These are phyloP conservation scores for Artemisia annua DNA, from an alignment of 129 eudicot genomes.

Conservation along the genomic window DNA sequence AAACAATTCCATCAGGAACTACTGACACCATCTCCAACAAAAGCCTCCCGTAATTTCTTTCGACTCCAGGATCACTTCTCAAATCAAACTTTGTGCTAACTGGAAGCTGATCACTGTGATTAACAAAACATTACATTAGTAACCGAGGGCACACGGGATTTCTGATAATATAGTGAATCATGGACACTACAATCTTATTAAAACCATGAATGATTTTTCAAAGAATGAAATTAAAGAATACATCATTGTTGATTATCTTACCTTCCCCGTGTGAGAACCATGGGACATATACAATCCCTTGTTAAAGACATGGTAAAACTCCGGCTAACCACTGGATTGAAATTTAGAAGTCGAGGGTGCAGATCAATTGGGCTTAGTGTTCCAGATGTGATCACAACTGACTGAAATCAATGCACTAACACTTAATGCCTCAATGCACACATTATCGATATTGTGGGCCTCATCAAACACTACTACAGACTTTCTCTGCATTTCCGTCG, in stretches of 20 bases:
- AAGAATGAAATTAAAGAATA: background rate
- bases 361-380: conserved; percentile 96
- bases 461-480: conserved; percentile 97
- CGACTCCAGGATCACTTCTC: conserved; percentile 98
- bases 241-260: conserved; percentile 25
- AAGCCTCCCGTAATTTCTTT: conserved; percentile 94
- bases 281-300: conserved; percentile 98
- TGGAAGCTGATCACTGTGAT: conserved; percentile 92
- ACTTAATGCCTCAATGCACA: conserved; percentile 94
- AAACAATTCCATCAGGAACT: conserved; percentile 99
- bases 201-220: background rate
- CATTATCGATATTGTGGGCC: conserved; percentile 99
- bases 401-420: conserved; percentile 93
- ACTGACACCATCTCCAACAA: conserved; percentile 97
- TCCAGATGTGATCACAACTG: conserved; percentile 97
- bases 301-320: conserved; percentile 98
- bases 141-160: background rate
- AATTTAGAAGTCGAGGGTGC: conserved; percentile 93
- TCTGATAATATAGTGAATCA: background rate
- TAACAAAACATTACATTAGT: background rate
- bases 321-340: conserved; percentile 96
- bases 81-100: conserved; percentile 94
- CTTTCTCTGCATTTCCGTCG: conserved; percentile 93
- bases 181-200: background rate
- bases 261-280: conserved; percentile 99